Evolutionary conservation across 139 green algal genomes (phyloP).

Genomic region (Chlamydomonas urium): DNA sequence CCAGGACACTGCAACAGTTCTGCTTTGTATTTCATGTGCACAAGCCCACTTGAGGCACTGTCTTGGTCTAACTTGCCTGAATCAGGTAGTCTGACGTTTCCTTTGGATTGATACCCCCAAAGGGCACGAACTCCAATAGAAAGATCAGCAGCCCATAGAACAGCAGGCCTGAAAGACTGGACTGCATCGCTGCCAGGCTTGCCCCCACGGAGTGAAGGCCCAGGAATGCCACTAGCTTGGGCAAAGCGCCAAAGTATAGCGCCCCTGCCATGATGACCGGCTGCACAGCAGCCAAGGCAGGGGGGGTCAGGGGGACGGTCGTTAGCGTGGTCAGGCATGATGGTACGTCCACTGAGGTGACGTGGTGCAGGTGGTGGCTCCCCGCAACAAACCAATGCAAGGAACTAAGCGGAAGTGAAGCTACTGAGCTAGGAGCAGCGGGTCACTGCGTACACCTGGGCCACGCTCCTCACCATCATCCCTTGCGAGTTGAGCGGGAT

Average conservation of each 20-base stretch:
- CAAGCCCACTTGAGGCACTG: not conserved
- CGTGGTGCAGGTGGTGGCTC: too few species aligned
- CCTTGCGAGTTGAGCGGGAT: constrained; percentile 6
- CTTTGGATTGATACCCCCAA: constrained; percentile 49
- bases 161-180: constrained; percentile 26
- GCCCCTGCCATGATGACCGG: constrained; percentile 49
- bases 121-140: constrained; percentile 47
- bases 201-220: not conserved
- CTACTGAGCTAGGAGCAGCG: too few species aligned
- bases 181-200: constrained; percentile 7
- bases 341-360: too few species aligned
- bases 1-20: too few species aligned
- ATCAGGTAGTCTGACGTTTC: constrained; percentile 29
- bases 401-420: too few species aligned
- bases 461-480: constrained; percentile 14
- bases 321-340: too few species aligned
- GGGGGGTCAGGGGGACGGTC: too few species aligned
- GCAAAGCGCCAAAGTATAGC: constrained; percentile 43
- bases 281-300: constrained; percentile 16
- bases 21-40: too few species aligned
- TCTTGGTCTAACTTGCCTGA: not conserved
- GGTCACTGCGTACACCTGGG: too few species aligned
- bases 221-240: constrained; percentile 22
- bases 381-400: too few species aligned
- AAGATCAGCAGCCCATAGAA: constrained; percentile 49